Evolutionary conservation across 2,329 filamentous ascomycete species (phyloP).

Genomic region (Epichloe gansuensis): DNA sequence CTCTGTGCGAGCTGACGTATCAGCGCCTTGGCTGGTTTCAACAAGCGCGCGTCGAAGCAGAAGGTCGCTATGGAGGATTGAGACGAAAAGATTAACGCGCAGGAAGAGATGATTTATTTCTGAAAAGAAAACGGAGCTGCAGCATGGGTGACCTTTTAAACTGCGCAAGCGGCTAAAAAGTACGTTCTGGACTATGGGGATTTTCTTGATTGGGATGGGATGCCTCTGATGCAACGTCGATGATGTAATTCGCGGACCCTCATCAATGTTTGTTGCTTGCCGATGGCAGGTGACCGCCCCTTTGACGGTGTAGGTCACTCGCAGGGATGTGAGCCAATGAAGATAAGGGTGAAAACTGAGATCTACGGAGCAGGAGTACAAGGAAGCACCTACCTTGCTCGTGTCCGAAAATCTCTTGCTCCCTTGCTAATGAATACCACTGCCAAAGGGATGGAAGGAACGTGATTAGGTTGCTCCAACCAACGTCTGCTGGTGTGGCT

Average conservation of each 20-base stretch:
- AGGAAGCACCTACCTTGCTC: too few species aligned
- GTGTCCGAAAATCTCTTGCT: neutral
- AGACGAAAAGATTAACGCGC: neutral
- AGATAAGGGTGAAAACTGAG: too few species aligned
- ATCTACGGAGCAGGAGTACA: too few species aligned
- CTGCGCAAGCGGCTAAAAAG: too few species aligned
- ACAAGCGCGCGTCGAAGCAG: neutral
- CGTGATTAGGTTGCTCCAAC: too few species aligned
- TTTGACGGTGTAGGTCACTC: too few species aligned
- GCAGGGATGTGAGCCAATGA: too few species aligned
- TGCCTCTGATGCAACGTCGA: conserved; percentile 4
- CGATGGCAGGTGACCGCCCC: neutral
- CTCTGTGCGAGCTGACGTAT: neutral
- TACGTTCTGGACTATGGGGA: neutral
- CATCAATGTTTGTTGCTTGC: neutral
- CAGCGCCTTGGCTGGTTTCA: neutral
- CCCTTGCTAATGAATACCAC: neutral
- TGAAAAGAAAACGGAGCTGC: neutral
- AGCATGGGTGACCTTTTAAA: neutral
- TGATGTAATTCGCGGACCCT: conserved; percentile 14
- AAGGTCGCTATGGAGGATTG: neutral
- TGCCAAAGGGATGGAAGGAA: too few species aligned
- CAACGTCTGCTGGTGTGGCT: too few species aligned
- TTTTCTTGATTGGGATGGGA: neutral
- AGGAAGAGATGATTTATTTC: neutral